phyloP scores from a whole-genome alignment of 106 monocot genomes.

The Acanthochlamys bracteata region DNA sequence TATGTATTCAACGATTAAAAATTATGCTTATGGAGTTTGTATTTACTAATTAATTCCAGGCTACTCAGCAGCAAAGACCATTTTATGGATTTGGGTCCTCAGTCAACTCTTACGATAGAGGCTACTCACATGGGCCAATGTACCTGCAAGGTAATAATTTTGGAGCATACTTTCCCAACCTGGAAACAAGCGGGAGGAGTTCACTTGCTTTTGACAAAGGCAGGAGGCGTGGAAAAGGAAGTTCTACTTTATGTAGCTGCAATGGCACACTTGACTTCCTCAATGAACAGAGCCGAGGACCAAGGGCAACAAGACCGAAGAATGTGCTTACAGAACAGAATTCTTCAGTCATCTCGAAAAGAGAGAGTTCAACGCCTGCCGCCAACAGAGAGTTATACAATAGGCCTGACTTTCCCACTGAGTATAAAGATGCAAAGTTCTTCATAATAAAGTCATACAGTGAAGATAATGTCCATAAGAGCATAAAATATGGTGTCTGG shows the following conservation, averaged over 20 bases:
- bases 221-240: constrained; percentile 39
- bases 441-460: constrained; percentile 94
- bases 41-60: constrained; percentile 14
- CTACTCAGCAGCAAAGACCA: constrained; percentile 31
- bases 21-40: background rate
- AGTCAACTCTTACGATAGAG: constrained; percentile 21
- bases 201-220: constrained; percentile 29
- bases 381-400: constrained; percentile 34
- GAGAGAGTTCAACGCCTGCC: constrained; percentile 1
- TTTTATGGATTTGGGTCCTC: constrained; percentile 39
- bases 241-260: constrained; percentile 34
- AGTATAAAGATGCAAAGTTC: constrained; percentile 79
- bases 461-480: constrained; percentile 96
- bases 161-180: constrained; percentile 19
- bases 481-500: constrained; percentile 94
- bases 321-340: constrained; percentile 17
- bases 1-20: background rate
- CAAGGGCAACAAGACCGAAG: constrained; percentile 46
- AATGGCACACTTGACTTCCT: constrained; percentile 50
- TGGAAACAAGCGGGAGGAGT: constrained; percentile 18
- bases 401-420: constrained; percentile 48
- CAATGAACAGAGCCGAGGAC: constrained; percentile 67
- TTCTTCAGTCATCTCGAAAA: constrained; percentile 22
- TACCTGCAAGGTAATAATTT: constrained; percentile 23
- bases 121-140: constrained; percentile 25